Base-by-base conservation (phyloP, 441 rosid species). In the Populus hybrid region DNA sequence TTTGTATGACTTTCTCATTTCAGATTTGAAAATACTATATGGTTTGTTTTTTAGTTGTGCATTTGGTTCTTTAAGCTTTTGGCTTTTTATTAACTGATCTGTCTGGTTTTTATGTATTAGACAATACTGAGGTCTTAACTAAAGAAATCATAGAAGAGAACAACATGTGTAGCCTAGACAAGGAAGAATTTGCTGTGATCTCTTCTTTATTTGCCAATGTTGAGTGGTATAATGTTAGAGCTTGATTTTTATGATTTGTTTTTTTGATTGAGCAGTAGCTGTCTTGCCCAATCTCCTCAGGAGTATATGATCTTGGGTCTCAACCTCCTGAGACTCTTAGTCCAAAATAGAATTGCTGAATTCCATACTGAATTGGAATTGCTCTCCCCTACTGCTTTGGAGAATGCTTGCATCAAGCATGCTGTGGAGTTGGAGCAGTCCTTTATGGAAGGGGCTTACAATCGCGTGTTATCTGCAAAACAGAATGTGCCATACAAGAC, bases 381-480 rank as follows among this genome's bases (percentile, higher is more conserved):
- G 79, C 95, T 96, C 54, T 86, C 99, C 1, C 83, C 95, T 2
- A 75, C 89, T 83, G 94, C 99, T 28, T 76, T 93, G 84, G 98
- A 94, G 77, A 90, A 92, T 79, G 87, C 94, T 81, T 92, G 98
- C 87, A 94, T 96, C 87, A 88, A 89, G 81, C 95, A 96, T 78
- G 99, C 98, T 1, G 98, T 96, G 35, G 98, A 96, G 89, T 85
- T 96, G 87, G 99, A 96, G 93, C 99, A 96, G 79, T 96, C 99
- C 0, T 96, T 94, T 86, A 96, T 96, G 99, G 98, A 96, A 80
- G 98, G 98, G 81, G 98, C 99, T 69, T 94, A 94, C 76, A 94
- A 96, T 84, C 98, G 98, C 72, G 98, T 96, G 46, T 75, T 92
- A 78, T 93, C 90, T 88, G 98, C 99, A 76, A 90, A 93, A 69